Conservation (phyloP, 148 eudicot genomes). For the Pharnaceum exiguum region DNA sequence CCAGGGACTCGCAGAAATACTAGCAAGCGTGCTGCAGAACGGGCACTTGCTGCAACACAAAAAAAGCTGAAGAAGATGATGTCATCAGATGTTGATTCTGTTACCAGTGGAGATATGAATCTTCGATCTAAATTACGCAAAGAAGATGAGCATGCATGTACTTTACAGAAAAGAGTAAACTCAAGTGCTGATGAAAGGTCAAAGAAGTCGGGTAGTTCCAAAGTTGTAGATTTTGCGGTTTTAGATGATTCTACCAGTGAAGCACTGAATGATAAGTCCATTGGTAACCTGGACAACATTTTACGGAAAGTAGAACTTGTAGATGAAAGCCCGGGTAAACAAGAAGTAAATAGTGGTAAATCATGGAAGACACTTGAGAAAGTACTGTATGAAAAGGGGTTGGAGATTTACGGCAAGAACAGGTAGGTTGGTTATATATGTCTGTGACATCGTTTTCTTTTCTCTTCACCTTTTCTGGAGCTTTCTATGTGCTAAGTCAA, state of each 20-base stretch:
- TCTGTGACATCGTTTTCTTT: not conserved
- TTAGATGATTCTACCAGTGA: conserved; percentile 29
- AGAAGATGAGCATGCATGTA: conserved; percentile 45
- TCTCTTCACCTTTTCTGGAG: not conserved
- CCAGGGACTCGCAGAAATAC: conserved; percentile 44
- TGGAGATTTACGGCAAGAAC: conserved; percentile 90
- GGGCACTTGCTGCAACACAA: conserved; percentile 46
- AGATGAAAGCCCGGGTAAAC: conserved; percentile 61
- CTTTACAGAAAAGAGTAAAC: conserved; percentile 41
- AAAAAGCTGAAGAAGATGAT: conserved; percentile 69
- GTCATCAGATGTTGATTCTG: conserved; percentile 64
- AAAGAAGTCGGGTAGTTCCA: conserved; percentile 34
- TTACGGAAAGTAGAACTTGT: conserved; percentile 60
- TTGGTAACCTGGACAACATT: conserved; percentile 31
- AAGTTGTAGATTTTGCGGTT: conserved; percentile 34
- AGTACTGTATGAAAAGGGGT: conserved; percentile 80
- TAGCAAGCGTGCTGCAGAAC: conserved; percentile 72
- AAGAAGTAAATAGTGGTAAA: conserved; percentile 39
- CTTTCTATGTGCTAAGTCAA: not conserved
- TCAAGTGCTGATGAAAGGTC: conserved; percentile 43
- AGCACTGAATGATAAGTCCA: conserved; percentile 23
- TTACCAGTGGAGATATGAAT: conserved; percentile 45
- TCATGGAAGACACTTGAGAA: conserved; percentile 85
- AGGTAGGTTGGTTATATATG: conserved; percentile 42
- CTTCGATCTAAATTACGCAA: conserved; percentile 40